Evolutionary conservation across 257 asterid species (phyloP), one percentile per base, ranked within the genome.

Genomic region (Gentiana dahurica): DNA sequence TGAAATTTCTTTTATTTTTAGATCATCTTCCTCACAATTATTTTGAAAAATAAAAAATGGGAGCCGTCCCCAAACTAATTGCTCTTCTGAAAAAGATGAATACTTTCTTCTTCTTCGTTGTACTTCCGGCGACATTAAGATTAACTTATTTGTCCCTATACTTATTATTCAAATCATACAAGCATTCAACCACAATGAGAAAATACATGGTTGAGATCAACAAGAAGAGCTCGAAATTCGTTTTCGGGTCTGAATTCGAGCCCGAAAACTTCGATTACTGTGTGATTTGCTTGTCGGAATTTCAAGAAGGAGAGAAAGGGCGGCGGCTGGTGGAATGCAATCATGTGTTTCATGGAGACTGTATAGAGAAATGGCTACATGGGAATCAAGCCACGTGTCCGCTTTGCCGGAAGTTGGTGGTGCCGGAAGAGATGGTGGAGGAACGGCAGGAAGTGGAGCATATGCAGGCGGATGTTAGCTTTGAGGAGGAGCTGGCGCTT

Each of bases 281-380:
- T 67, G 60, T 78, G 33, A 79, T 80, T 8, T 79, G 91, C 43
- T 59, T 82, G 34, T 70, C 77, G 13, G 75, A 71, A 1, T 68
- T 63, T 13, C 75, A 12, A 9, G 79, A 54, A 11, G 82, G 77
- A 36, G 86, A 79, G 12, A 75, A 70, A 50, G 72, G 76, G 12
- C 72, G 73, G 49, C 64, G 59, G 34, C 24, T 82, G 6, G 68
- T 82, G 6, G 68, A 62, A 56, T 82, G 78, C 51, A 55, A 69
- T 64, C 90, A 82, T 13, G 52, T 8, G 2, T 82, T 76, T 59
- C 90, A 79, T 49, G 56, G 47, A 36, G 51, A 50, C 12, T 82
- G 90, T 34, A 34, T 82, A 35, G 84, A 77, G 69, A 74, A 48
- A 57, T 79, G 90, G 86, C 64, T 82, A 64, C 54, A 49, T 8